Evolutionary conservation across 768 basidiomycete genomes (phyloP).

Genomic region (Pleurotus tuoliensis): DNA sequence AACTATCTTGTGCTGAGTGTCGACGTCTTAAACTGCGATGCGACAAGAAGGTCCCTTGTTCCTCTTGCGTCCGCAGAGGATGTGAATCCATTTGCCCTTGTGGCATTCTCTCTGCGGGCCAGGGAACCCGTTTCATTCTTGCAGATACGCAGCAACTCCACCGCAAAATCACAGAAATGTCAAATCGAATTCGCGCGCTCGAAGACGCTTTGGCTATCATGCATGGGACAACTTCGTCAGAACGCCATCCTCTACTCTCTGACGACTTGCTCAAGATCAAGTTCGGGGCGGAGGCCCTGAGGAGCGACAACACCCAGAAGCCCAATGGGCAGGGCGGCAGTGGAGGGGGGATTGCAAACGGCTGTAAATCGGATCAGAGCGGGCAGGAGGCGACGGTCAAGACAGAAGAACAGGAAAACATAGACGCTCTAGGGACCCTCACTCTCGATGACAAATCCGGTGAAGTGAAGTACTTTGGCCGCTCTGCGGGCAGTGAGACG

Average conservation of each 20-base stretch:
- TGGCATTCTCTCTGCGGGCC: conserved; percentile 49
- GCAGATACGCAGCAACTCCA: conserved; percentile 66
- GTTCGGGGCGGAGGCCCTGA: conserved; percentile 49
- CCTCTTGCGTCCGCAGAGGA: conserved; percentile 50
- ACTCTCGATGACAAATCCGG: conserved; percentile 54
- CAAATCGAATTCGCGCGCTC: conserved; percentile 62
- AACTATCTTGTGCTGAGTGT: conserved; percentile 53
- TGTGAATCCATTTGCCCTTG: conserved; percentile 66
- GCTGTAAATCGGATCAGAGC: conserved; percentile 17
- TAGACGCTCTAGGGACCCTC: conserved; percentile 62
- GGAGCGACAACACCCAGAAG: conserved; percentile 7
- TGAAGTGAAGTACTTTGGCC: conserved; percentile 60
- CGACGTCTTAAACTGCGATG: conserved; percentile 43
- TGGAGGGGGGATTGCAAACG: conserved; percentile 22
- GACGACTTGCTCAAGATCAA: conserved; percentile 55
- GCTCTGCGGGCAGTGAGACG: conserved; percentile 62
- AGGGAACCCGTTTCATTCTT: conserved; percentile 58
- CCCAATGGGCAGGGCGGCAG: conserved; percentile 10
- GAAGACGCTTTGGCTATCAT: conserved; percentile 65
- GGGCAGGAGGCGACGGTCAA: neutral
- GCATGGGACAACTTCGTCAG: conserved; percentile 51
- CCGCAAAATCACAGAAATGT: conserved; percentile 63
- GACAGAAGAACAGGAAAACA: conserved; percentile 22
- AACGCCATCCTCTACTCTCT: conserved; percentile 55
- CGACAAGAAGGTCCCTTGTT: conserved; percentile 49